Percentiles rank a stretch among this genome's conserved stretches.
Conservation (phyloP, 441 rosid species). For the Lagerstroemia fauriei region DNA sequence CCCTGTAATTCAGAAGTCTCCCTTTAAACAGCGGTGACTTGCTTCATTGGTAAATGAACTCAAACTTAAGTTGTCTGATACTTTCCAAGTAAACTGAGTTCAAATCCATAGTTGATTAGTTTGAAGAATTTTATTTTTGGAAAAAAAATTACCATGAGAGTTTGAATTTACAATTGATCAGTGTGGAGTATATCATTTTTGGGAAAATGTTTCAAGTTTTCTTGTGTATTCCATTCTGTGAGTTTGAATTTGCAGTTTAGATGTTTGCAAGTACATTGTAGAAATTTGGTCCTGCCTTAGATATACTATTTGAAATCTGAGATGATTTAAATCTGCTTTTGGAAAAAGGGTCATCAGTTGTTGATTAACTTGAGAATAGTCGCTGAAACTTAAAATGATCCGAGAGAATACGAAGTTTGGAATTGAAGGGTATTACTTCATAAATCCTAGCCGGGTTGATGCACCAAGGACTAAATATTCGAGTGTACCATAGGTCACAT, state of each 20-base stretch:
- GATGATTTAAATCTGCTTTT: conserved; percentile 59
- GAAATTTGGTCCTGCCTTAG: conserved; percentile 33
- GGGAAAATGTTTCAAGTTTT: background rate
- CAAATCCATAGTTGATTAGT: too few species aligned
- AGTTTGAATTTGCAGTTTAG: too few species aligned
- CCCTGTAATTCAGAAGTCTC: conserved; percentile 38
- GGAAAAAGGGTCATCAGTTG: background rate
- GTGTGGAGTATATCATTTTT: too few species aligned
- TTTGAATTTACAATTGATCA: too few species aligned
- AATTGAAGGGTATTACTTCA: conserved; percentile 44
- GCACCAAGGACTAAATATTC: conserved; percentile 82
- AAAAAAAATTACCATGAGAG: too few species aligned
- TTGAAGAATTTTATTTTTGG: too few species aligned
- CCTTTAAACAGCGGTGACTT: conserved; percentile 20
- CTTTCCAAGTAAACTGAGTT: too few species aligned
- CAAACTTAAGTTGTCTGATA: conserved; percentile 5
- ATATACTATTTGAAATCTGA: conserved; percentile 58
- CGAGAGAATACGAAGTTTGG: background rate
- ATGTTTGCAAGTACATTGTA: background rate
- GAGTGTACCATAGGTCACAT: conserved; percentile 61
- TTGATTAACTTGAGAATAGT: background rate
- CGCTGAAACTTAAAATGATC: background rate
- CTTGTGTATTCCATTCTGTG: background rate
- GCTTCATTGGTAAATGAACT: conserved; percentile 18
- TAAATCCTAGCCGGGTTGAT: conserved; percentile 64